Evolutionary conservation across 2,329 filamentous ascomycete genomes (phyloP), one percentile per base, ranked within the genome.

Genomic region (Penicillium sp.): DNA sequence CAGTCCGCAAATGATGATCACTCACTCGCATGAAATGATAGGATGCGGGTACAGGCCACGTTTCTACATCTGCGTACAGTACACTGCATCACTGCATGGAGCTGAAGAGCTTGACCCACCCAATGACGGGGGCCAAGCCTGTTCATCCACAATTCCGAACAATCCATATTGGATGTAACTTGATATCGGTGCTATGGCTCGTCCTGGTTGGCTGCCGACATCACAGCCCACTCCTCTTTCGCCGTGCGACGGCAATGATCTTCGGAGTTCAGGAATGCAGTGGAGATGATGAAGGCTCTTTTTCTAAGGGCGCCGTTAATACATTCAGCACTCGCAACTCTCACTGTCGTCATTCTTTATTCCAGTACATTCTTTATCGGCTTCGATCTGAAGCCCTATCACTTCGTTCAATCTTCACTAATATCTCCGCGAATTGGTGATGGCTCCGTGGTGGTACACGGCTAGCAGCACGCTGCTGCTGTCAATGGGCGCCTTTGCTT

Each of bases 371-470:
- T 41, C 20, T 23, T 8, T 27, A 23, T 23, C 31, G 35, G 25
- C 39, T 39, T 15, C 15, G n/a, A 40, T 32, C 41, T 37, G 13
- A 13, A 23, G 13, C 15, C 18, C 6, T 18, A 12, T 32, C 18
- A 20, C 2, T 44, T 46, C 32, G 23, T 41, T 41, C 25, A 10
- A 12, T 29, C n/a, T 39, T 49, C 3, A 15, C 32, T 39, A 15
- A 24, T n/a, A 23, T 31, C 37, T 12, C 37, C 20, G 27, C 29
- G 10, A 33, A 10, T 12, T 18, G 8, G 5, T 29, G 12, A 47
- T 59, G 55, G 35, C 46, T 23, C 53, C 48, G 1, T 52, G 46
- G 50, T 56, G 47, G 50, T 58, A 51, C 44, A 53, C 39, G 18
- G 51, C 51, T 37, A 39, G 47, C 23, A 56, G 49, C 42, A 29